phyloP scores from a whole-genome alignment of 225 moss, liverwort and hornwort species.

The Lunularia cruciata region DNA sequence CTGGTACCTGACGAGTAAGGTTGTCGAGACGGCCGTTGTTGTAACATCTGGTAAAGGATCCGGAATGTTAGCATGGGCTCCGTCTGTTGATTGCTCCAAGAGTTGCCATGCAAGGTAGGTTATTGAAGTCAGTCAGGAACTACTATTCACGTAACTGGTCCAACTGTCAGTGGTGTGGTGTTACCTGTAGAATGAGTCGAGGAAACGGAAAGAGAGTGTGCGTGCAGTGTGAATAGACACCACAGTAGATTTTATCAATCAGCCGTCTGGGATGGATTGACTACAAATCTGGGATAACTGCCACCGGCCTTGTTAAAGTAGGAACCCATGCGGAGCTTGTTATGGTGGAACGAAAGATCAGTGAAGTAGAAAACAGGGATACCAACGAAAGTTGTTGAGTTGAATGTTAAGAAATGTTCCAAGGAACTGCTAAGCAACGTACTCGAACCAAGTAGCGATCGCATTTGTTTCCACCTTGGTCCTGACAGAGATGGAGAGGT shows the following conservation, averaged over 20 bases:
- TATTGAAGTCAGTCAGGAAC: conserved; percentile 20
- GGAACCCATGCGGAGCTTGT: no score
- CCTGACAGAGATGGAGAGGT: no score
- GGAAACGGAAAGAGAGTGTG: background rate
- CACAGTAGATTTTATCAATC: background rate
- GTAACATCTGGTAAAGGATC: conserved; percentile 13
- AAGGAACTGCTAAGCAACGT: no score
- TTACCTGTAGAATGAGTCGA: background rate
- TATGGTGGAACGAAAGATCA: no score
- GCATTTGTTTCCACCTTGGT: no score
- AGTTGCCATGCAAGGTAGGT: conserved; percentile 41
- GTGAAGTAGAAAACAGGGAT: no score
- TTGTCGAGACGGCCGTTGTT: conserved; percentile 15
- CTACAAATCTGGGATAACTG: background rate
- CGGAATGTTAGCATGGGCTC: conserved; percentile 48
- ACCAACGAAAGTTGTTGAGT: no score
- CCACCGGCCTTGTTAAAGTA: no score
- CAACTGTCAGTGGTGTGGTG: background rate
- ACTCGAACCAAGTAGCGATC: no score
- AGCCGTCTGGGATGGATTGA: background rate
- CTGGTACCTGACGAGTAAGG: background rate
- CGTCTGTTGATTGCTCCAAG: conserved; percentile 41
- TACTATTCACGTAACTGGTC: background rate
- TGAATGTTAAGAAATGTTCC: no score
- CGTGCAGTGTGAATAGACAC: background rate